These are phyloP conservation scores for Urtica urens DNA, from an alignment of 306 rosid genomes.

Conservation along the genomic window DNA sequence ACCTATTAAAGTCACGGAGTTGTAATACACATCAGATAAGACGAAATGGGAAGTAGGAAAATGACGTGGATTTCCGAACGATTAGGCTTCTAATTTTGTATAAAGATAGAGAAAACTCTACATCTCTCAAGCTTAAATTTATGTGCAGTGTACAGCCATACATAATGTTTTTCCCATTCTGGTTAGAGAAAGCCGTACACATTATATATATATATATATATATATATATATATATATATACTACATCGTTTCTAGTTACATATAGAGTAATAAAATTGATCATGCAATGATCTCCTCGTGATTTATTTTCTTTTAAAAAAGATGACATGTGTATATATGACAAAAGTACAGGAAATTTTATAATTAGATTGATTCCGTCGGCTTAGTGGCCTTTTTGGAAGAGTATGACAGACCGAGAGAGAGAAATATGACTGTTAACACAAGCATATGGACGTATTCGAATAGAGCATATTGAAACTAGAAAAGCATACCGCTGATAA, in stretches of 20 bases:
- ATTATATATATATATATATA: conserved; percentile 16
- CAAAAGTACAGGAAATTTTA: conserved; percentile 20
- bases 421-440: conserved; percentile 30
- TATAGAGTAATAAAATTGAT: conserved; percentile 26
- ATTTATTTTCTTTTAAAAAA: conserved; percentile 29
- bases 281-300: conserved; percentile 41
- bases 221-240: conserved; percentile 5
- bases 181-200: too few relatives aligned
- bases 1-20: conserved; percentile 23
- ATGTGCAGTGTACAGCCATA: too few relatives aligned
- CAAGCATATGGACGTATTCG: conserved; percentile 39
- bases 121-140: too few relatives aligned
- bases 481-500: conserved; percentile 41
- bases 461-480: conserved; percentile 11
- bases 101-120: too few relatives aligned
- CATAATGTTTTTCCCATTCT: too few relatives aligned
- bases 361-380: conserved; percentile 51
- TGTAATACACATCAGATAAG: conserved; percentile 31
- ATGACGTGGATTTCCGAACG: conserved; percentile 13
- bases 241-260: not conserved
- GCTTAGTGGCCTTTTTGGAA: conserved; percentile 92
- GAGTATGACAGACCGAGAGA: conserved; percentile 25
- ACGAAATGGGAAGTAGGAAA: conserved; percentile 17
- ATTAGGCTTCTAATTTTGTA: conserved; percentile 33
- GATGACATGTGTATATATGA: conserved; percentile 6